phyloP scores from a whole-genome alignment of 2,329 filamentous ascomycete species.

The Neocucurbitaria cava region DNA sequence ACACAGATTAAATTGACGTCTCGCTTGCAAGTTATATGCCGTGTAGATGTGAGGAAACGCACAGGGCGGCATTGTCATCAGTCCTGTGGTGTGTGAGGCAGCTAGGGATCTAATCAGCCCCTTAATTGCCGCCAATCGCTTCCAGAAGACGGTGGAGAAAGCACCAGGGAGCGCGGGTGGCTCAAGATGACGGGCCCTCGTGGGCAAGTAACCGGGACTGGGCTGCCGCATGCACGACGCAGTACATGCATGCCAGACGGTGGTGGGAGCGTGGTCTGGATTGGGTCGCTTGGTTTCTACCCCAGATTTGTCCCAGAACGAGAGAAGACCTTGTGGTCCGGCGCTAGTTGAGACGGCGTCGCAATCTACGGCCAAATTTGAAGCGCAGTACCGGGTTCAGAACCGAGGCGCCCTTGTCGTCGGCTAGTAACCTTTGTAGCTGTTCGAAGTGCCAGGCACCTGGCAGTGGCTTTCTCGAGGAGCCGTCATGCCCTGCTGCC shows the following conservation, averaged over 20 bases:
- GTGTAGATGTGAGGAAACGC: constrained; percentile 7
- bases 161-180: constrained; percentile 21
- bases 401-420: constrained; percentile 32
- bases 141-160: neutral
- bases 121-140: neutral
- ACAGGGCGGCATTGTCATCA: constrained; percentile 7
- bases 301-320: constrained; percentile 43
- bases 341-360: constrained; percentile 32
- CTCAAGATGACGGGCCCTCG: constrained; percentile 20
- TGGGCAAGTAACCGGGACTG: constrained; percentile 15
- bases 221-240: neutral
- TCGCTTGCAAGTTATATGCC: constrained; percentile 1
- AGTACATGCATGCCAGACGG: neutral
- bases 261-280: constrained; percentile 5
- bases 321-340: constrained; percentile 26
- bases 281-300: constrained; percentile 39
- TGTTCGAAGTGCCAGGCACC: too few relatives aligned
- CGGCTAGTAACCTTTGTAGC: too few relatives aligned
- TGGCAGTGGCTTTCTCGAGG: neutral
- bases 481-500: neutral
- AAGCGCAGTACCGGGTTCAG: constrained; percentile 5
- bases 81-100: constrained; percentile 1
- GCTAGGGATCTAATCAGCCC: neutral
- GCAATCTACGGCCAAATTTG: constrained; percentile 36
- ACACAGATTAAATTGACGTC: neutral